phyloP scores from a whole-genome alignment of 2,329 filamentous ascomycete genomes.

The Ascochyta lentis region DNA sequence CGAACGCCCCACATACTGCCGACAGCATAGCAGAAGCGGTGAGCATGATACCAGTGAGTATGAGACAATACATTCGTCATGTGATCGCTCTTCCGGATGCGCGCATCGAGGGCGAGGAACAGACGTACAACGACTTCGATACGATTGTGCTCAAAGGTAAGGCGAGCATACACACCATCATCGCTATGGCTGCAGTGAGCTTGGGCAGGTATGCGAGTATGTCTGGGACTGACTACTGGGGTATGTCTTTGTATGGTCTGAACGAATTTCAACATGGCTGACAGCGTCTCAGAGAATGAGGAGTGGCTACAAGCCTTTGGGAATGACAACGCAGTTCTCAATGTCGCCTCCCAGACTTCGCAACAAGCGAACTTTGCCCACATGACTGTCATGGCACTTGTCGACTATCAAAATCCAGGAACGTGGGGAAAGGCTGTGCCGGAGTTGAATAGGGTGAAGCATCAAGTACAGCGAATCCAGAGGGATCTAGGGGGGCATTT shows the following conservation, averaged over 20 bases:
- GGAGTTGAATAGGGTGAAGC: not conserved
- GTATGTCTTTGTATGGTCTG: not conserved
- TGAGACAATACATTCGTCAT: conserved; percentile 2
- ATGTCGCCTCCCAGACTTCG: too few relatives aligned
- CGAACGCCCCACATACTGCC: not conserved
- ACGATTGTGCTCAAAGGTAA: not conserved
- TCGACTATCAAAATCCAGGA: too few relatives aligned
- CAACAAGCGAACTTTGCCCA: not conserved
- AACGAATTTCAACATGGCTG: too few relatives aligned
- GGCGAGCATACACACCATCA: not conserved
- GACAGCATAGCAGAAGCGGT: not conserved
- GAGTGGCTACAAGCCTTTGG: too few relatives aligned
- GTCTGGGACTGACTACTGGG: not conserved
- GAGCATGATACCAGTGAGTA: not conserved
- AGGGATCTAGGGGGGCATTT: not conserved
- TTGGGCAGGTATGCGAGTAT: not conserved
- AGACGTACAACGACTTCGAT: not conserved
- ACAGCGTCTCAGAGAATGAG: too few relatives aligned
- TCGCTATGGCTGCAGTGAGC: not conserved
- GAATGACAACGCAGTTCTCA: too few relatives aligned
- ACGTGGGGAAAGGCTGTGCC: not conserved
- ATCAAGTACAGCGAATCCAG: not conserved
- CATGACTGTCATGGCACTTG: not conserved
- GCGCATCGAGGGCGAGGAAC: not conserved
- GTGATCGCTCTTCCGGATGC: not conserved